Evolutionary conservation across 352 stramenopile species (phyloP), one percentile per base, ranked within the genome.

Genomic region (Phytophthora kernoviae): DNA sequence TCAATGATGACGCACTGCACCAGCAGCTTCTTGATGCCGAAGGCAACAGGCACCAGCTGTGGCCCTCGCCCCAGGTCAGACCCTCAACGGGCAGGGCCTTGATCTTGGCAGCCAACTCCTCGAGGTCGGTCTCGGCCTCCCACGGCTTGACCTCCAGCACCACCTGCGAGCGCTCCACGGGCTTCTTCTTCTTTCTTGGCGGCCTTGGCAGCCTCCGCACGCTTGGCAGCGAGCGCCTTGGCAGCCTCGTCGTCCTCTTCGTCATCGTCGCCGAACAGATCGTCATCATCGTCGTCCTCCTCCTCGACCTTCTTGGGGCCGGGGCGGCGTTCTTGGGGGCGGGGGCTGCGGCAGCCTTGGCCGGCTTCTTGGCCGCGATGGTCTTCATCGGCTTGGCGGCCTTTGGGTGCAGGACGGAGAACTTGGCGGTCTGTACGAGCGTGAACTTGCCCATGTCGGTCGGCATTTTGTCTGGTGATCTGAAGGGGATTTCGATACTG

Each of bases 21-120:
- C 2, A 93, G 68, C 49, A 95, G 68, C 74, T 95, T 95, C 66
- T 93, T 93, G 65, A 95, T 91, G 54, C 86, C 86, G 57, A 91
- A 95, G 14, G 84, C 87, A 33, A 96, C 81, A 4, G 84, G 79
- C 42, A 91, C 79, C n/a, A 93, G 62, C 65, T 96, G 74, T 91
- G 77, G 49, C 79, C 78, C 70, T 90, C 80, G 49, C 86, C 86
- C 86, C 86, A 95, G 15, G 57, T 85, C 14, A 95, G 62, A 32
- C 86, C 86, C 46, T 93, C 78, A 20, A 92, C 65, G 26, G 87
- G 58, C 7, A 87, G 56, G 11, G 81, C 79, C 75, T 91, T 91
- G 57, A 91, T 91, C 71, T 90, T 91, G 27, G 43, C 56, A 26
- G 77, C 84, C 52, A 94, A 65, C 36, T 74, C 78, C 53, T 92